A percentile compares a stretch with the other conserved stretches of the same genome.
Conservation (phyloP, 2,329 filamentous ascomycete species). For the Clarireedia sp. region DNA sequence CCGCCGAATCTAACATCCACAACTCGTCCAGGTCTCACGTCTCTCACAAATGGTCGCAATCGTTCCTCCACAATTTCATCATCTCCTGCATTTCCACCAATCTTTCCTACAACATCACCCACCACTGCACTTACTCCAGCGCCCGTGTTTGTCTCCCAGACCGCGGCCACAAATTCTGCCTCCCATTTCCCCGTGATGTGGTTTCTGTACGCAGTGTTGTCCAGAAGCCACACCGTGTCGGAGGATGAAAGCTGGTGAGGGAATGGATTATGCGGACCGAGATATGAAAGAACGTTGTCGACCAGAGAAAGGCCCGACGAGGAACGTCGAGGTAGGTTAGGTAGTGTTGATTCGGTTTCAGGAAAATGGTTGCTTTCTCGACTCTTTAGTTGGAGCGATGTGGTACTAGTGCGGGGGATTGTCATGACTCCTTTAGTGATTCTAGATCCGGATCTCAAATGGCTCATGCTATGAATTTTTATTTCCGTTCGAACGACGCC, state of each 20-base stretch:
- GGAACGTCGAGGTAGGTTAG: constrained; percentile 28
- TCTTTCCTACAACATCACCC: constrained; percentile 57
- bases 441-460: not conserved
- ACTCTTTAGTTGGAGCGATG: constrained; percentile 4
- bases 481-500: too few species aligned
- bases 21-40: constrained; percentile 61
- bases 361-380: constrained; percentile 7
- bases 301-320: constrained; percentile 17
- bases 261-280: constrained; percentile 48
- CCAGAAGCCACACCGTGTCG: constrained; percentile 80
- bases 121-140: constrained; percentile 61
- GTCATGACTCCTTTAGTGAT: not conserved
- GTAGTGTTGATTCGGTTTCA: constrained; percentile 39
- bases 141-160: constrained; percentile 67
- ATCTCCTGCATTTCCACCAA: constrained; percentile 56
- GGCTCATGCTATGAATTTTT: not conserved
- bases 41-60: constrained; percentile 70
- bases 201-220: constrained; percentile 73
- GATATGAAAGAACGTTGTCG: constrained; percentile 39
- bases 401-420: not conserved
- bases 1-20: constrained; percentile 54
- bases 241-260: constrained; percentile 47
- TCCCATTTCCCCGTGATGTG: constrained; percentile 52
- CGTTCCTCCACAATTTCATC: constrained; percentile 56
- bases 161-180: constrained; percentile 74